These are phyloP conservation scores for Musa beccarii DNA, from an alignment of 176 grass and related monocot genomes.

Conservation along the genomic window DNA sequence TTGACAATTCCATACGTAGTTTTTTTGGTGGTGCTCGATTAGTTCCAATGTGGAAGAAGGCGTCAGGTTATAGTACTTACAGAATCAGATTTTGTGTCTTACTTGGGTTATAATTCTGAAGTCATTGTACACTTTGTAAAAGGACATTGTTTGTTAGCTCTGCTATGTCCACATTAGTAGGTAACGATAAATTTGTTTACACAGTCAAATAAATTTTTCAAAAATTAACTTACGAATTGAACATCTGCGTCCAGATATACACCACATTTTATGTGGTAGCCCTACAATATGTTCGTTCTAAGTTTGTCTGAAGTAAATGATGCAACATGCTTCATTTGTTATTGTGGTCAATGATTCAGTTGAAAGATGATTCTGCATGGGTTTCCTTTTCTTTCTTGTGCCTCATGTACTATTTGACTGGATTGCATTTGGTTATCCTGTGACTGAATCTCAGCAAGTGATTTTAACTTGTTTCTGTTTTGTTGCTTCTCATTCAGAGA, in stretches of 20 bases:
- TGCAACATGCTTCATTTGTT: too few species aligned
- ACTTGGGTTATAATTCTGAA: too few species aligned
- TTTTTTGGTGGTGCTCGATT: too few species aligned
- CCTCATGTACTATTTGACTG: not conserved
- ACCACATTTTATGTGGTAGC: not conserved
- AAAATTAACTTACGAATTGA: not conserved
- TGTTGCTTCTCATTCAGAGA: constrained; percentile 37
- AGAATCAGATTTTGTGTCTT: too few species aligned
- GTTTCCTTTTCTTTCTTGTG: not conserved
- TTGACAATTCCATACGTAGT: too few species aligned
- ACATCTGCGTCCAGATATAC: not conserved
- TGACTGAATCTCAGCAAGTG: not conserved
- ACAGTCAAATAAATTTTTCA: not conserved
- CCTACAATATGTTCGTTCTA: not conserved
- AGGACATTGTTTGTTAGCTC: not conserved
- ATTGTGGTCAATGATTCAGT: not conserved
- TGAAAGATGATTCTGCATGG: not conserved
- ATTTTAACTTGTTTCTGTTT: not conserved
- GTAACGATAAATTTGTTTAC: not conserved
- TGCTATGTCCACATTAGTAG: not conserved
- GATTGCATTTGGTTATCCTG: not conserved
- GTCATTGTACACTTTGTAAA: not conserved
- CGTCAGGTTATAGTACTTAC: too few species aligned
- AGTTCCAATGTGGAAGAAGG: too few species aligned
- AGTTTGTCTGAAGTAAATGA: not conserved